Conservation (phyloP, 495 filamentous ascomycete genomes). For the Podospora comata region DNA sequence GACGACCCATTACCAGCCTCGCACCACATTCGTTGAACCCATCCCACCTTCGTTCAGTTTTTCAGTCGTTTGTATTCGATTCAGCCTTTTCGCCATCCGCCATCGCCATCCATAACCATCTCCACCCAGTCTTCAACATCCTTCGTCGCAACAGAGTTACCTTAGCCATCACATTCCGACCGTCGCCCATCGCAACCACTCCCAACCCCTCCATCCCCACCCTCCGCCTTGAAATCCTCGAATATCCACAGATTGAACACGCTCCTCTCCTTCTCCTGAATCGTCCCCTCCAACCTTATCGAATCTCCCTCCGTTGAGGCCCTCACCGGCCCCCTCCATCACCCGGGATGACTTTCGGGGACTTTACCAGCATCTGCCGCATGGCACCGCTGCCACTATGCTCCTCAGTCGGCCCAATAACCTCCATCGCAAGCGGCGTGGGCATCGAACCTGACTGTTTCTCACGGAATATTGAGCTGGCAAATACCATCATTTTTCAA, state of each 20-base stretch:
- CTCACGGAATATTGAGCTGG: slow-evolving; percentile 89
- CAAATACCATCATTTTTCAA: slow-evolving; percentile 98
- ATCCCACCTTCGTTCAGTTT: slow-evolving; percentile 3
- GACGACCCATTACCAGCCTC: background rate
- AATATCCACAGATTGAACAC: background rate
- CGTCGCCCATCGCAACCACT: slow-evolving; percentile 11
- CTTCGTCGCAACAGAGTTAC: too few species aligned
- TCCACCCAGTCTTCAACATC: background rate
- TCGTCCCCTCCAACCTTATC: background rate
- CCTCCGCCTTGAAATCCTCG: background rate
- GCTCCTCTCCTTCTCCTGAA: background rate
- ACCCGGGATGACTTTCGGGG: slow-evolving; percentile 77
- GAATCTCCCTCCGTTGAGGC: slow-evolving; percentile 1
- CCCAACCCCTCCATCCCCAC: background rate
- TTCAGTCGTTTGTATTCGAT: background rate
- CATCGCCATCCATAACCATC: background rate
- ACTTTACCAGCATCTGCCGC: slow-evolving; percentile 82
- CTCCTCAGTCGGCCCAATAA: slow-evolving; percentile 66
- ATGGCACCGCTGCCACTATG: slow-evolving; percentile 85
- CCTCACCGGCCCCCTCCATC: slow-evolving; percentile 16
- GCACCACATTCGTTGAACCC: slow-evolving; percentile 12
- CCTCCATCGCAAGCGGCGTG: slow-evolving; percentile 60
- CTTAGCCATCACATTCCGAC: slow-evolving; percentile 1
- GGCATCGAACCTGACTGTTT: slow-evolving; percentile 91
- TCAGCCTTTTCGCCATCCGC: background rate